Evolutionary conservation across 148 eudicot genomes (phyloP).

Genomic region (Amaranthus palmeri): DNA sequence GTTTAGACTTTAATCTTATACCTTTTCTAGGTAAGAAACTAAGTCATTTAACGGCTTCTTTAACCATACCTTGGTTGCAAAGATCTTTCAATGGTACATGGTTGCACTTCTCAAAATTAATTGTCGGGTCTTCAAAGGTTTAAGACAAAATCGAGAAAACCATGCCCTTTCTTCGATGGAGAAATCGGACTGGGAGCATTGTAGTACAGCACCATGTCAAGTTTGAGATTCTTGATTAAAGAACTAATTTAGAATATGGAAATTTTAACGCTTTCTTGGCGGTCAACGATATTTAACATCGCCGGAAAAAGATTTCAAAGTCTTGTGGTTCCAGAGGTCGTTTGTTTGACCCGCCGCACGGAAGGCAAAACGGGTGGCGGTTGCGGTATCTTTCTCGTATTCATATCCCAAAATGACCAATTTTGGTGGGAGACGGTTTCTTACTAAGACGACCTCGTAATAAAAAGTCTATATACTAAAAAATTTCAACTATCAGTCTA

Average conservation of each 20-base stretch:
- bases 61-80: constrained; percentile 49
- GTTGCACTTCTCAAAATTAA: constrained; percentile 39
- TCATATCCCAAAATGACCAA: too few species aligned
- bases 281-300: background rate
- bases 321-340: background rate
- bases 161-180: constrained; percentile 10
- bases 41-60: constrained; percentile 48
- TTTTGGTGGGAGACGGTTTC: too few species aligned
- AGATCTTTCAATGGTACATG: constrained; percentile 31
- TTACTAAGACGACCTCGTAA: too few species aligned
- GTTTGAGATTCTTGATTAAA: background rate
- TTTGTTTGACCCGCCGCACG: too few species aligned
- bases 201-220: constrained; percentile 50
- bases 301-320: constrained; percentile 4
- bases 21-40: constrained; percentile 40
- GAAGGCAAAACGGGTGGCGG: too few species aligned
- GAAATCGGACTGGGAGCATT: constrained; percentile 40
- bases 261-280: constrained; percentile 2
- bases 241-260: background rate
- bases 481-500: too few species aligned
- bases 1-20: constrained; percentile 43
- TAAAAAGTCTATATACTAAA: too few species aligned
- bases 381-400: too few species aligned
- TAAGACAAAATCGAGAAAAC: constrained; percentile 20
- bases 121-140: constrained; percentile 10